These are phyloP conservation scores for Candida tibetensis DNA, from an alignment of 805 yeast species.

Conservation along the genomic window DNA sequence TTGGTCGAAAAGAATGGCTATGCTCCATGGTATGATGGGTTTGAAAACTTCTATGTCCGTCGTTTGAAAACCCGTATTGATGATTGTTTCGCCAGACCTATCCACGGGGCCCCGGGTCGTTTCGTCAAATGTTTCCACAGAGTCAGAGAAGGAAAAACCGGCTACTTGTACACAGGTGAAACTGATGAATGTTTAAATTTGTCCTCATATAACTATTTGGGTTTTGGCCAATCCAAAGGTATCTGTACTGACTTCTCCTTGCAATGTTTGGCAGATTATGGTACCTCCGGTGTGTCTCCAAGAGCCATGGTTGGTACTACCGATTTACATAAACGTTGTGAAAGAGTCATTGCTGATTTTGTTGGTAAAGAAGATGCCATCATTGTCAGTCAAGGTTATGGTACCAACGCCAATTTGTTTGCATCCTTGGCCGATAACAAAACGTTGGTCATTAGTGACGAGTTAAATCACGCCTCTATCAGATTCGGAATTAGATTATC, in stretches of 20 bases:
- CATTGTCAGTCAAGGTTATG: constrained; percentile 91
- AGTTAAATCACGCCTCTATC: constrained; percentile 91
- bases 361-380: constrained; percentile 88
- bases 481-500: constrained; percentile 91
- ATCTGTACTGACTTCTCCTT: constrained; percentile 80
- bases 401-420: constrained; percentile 89
- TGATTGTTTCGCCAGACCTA: constrained; percentile 93
- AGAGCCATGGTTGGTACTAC: constrained; percentile 72
- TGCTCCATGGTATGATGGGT: constrained; percentile 94
- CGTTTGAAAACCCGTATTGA: constrained; percentile 87
- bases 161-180: constrained; percentile 72
- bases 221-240: constrained; percentile 95
- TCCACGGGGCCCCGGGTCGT: constrained; percentile 98
- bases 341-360: constrained; percentile 73
- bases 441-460: constrained; percentile 90
- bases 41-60: constrained; percentile 90
- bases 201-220: constrained; percentile 89
- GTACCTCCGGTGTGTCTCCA: constrained; percentile 78
- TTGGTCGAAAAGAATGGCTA: constrained; percentile 79
- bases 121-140: constrained; percentile 80
- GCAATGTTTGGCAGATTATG: constrained; percentile 60
- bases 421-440: constrained; percentile 79
- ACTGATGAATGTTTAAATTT: constrained; percentile 78
- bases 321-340: constrained; percentile 72
- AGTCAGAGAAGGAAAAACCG: constrained; percentile 59